phyloP scores from a whole-genome alignment of 2,329 filamentous ascomycete genomes.

The Penicillium sp. region DNA sequence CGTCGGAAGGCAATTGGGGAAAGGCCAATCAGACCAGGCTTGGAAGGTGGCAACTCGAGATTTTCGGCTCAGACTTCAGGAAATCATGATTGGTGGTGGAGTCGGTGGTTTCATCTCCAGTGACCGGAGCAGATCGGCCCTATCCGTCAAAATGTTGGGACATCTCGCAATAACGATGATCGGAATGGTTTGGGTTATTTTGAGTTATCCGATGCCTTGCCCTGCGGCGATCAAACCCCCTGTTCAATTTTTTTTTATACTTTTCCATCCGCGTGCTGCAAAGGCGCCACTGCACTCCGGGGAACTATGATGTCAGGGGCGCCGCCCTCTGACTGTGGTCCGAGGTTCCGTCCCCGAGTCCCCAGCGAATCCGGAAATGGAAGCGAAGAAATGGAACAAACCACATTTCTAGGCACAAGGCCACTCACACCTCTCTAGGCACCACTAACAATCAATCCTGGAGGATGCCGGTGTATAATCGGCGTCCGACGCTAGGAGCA shows the following conservation, averaged over 20 bases:
- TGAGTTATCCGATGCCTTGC: neutral
- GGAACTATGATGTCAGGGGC: slow-evolving; percentile 7
- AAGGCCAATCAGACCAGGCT: neutral
- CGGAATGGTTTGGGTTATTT: neutral
- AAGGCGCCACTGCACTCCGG: neutral
- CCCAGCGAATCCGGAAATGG: neutral
- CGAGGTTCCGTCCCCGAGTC: neutral
- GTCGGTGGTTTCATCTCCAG: neutral
- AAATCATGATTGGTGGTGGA: neutral
- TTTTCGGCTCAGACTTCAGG: neutral
- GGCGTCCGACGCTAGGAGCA: neutral
- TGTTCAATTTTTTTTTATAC: neutral
- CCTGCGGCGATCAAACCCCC: neutral
- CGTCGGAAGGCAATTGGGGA: neutral
- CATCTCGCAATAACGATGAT: neutral
- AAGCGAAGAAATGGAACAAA: neutral
- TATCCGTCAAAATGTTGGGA: neutral
- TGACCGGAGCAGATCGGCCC: neutral
- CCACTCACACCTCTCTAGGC: neutral
- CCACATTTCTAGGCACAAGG: neutral
- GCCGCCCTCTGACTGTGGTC: neutral
- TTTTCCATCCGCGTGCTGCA: neutral
- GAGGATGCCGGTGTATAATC: neutral
- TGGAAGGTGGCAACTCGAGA: neutral
- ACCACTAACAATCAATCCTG: neutral